Percentiles rank a stretch among this genome's conserved stretches.
These are phyloP conservation scores for Spiraea crenata DNA, from an alignment of 331 rosid genomes.

Conservation along the genomic window DNA sequence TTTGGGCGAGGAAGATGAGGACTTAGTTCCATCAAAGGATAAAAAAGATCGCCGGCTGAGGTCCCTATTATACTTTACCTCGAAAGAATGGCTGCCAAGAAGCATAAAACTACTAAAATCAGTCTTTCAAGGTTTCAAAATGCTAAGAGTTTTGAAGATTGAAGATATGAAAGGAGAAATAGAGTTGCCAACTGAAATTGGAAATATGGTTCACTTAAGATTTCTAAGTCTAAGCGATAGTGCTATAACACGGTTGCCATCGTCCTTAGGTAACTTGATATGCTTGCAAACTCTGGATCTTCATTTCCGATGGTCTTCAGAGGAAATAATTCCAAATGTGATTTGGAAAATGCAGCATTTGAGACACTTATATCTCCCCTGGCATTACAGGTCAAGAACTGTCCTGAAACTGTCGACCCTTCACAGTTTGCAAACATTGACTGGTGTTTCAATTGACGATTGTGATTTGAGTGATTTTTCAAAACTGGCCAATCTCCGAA, in stretches of 20 bases:
- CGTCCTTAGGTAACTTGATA: constrained; percentile 21
- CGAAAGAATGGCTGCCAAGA: not conserved
- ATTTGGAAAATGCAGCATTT: constrained; percentile 14
- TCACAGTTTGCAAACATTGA: not conserved
- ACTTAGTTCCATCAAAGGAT: constrained; percentile 18
- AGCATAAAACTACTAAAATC: constrained; percentile 22
- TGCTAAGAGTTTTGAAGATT: constrained; percentile 45
- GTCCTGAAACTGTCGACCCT: not conserved
- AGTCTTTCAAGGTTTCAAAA: constrained; percentile 5
- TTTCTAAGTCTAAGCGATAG: constrained; percentile 9
- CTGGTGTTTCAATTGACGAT: not conserved
- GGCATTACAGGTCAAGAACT: accelerated
- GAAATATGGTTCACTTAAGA: constrained; percentile 8
- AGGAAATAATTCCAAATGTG: not conserved
- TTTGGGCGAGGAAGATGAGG: constrained; percentile 11
- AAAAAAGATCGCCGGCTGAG: constrained; percentile 32
- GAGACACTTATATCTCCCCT: constrained; percentile 4
- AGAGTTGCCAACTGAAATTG: constrained; percentile 36
- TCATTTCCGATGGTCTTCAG: not conserved
- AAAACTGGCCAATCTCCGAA: not conserved
- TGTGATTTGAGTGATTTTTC: not conserved
- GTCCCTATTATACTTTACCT: constrained; percentile 36
- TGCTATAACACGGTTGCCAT: constrained; percentile 4
- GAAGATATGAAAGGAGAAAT: constrained; percentile 11
- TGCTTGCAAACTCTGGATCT: constrained; percentile 23